Base-by-base conservation (phyloP, 2,329 filamentous ascomycete genomes). In the Eutypella sp. region DNA sequence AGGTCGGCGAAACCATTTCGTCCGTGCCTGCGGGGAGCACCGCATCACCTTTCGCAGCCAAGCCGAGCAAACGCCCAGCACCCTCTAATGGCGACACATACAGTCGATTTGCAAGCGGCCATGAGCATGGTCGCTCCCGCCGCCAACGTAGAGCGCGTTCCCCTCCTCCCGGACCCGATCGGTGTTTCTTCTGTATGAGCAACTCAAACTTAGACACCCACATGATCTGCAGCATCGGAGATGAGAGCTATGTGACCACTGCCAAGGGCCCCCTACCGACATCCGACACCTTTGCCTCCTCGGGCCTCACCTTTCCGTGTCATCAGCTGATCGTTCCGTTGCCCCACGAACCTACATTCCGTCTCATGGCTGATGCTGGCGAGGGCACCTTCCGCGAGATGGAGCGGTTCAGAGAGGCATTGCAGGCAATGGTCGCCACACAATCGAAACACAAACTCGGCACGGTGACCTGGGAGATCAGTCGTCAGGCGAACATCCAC, bases 121-220 rank as follows among this genome's bases (percentile, higher is more conserved):
- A 75, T 39, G 67, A 75, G 37, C 67, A 72, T 11, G 67, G 69
- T 9, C 65, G 69, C 37, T 76, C 75, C 57, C 72, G 73, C 13
- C 58, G 62, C 15, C 69, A 69, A 2, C 69, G 64, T 31, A 71
- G 65, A 46, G 67, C 63, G 58, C 74, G 71, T 20, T 68, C 65
- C 5, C 82, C 84, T 11, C 82, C 81, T 6, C 82, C 82, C 0
- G 82, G 84, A 0, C 89, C 89, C 2, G 84, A 85, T 43, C 79
- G 85, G 58, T 99, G 93, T 69, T 99, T 93, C 73, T 97, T 99
- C 72, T 99, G 93, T 63, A 76, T 99, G 10, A 91, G 89, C 5
- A 96, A 95, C 64, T 82, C 87, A 5, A 86, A 85, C 49, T 73
- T 93, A 38, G 86, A 87, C 43, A 85, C 85, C 1, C 92, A 99